These are phyloP conservation scores for Aspergillus nomiae DNA, from an alignment of 2,329 filamentous ascomycete genomes.

Conservation along the genomic window DNA sequence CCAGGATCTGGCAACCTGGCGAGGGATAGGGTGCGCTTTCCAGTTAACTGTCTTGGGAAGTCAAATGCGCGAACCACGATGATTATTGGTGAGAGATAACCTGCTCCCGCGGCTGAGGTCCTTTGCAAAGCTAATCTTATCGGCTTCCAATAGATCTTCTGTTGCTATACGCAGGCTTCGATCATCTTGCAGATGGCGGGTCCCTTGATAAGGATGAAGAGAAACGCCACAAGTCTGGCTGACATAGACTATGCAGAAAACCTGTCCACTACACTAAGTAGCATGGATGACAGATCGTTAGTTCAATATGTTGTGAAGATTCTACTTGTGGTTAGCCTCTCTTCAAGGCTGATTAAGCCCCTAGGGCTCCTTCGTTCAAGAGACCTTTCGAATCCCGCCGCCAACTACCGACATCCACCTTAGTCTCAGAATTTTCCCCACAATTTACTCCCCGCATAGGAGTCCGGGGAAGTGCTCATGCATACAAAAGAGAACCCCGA, in stretches of 20 bases:
- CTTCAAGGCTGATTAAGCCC: background rate
- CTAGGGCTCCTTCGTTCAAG: background rate
- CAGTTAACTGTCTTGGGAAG: background rate
- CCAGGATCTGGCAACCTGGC: background rate
- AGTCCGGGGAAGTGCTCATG: background rate
- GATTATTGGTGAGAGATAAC: constrained; percentile 1
- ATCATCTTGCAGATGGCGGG: background rate
- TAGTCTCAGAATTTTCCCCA: background rate
- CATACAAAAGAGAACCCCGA: background rate
- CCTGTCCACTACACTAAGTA: background rate
- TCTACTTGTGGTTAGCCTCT: background rate
- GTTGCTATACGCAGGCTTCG: background rate
- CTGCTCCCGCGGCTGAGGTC: background rate
- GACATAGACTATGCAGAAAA: background rate
- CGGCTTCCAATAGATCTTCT: background rate
- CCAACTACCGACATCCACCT: background rate
- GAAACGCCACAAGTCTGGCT: background rate
- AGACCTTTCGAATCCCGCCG: background rate
- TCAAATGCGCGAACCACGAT: background rate
- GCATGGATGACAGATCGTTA: too few species aligned
- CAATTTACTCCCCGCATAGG: background rate
- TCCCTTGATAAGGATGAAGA: background rate
- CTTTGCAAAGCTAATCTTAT: background rate
- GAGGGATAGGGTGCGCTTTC: background rate
- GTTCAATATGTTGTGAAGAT: background rate